Evolutionary conservation across 257 asterid genomes (phyloP).

Genomic region (Ophiorrhiza pumila): DNA sequence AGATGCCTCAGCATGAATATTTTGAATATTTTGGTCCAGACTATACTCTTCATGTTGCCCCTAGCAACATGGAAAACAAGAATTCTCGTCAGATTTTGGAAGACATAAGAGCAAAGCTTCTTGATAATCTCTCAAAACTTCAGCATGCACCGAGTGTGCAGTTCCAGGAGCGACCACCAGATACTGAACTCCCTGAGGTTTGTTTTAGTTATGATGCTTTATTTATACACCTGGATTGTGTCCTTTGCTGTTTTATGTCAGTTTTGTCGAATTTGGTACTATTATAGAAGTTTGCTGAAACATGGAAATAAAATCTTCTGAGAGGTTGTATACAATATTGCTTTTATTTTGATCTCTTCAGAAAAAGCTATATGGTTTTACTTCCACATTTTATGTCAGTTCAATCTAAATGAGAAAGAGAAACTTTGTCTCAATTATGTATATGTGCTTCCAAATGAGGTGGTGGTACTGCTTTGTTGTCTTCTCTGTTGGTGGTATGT

Average conservation of each 20-base stretch:
- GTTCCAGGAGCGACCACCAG: slow-evolving; percentile 58
- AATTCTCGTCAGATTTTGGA: slow-evolving; percentile 44
- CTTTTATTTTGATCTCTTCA: not conserved
- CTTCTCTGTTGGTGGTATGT: not conserved
- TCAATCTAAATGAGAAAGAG: too few relatives aligned
- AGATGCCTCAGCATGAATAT: slow-evolving; percentile 52
- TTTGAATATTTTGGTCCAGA: slow-evolving; percentile 57
- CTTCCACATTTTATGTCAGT: not conserved
- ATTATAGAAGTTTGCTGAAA: not conserved
- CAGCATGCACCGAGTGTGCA: slow-evolving; percentile 61
- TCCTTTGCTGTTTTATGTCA: not conserved
- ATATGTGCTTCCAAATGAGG: too few relatives aligned
- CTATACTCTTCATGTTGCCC: slow-evolving; percentile 45
- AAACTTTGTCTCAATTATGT: too few relatives aligned
- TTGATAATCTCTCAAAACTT: slow-evolving; percentile 49
- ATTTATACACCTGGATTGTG: not conserved
- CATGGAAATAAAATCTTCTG: not conserved
- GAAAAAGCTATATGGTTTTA: not conserved
- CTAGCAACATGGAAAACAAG: slow-evolving; percentile 61
- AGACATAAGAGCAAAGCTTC: slow-evolving; percentile 42
- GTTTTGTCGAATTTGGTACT: not conserved
- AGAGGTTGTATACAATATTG: too few relatives aligned
- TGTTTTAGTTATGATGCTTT: slow-evolving; percentile 5
- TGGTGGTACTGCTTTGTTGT: too few relatives aligned
- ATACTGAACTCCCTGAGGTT: slow-evolving; percentile 52